Percentiles rank a stretch among this genome's conserved stretches.
Evolutionary conservation across 495 filamentous ascomycete genomes (phyloP).

Genomic region (Chaetomidium leptoderma): DNA sequence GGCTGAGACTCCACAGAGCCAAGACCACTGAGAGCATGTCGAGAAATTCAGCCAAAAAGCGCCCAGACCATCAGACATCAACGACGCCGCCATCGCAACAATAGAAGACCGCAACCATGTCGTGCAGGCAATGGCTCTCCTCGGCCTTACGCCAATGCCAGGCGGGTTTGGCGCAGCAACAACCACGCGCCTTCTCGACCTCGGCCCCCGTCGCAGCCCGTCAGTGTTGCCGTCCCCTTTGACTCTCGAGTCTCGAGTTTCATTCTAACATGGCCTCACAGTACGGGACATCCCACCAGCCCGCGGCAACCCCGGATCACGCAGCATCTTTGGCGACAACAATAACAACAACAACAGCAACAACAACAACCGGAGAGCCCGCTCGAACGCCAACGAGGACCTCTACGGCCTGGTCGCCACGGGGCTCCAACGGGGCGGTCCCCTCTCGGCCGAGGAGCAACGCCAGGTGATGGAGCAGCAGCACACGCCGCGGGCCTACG

Average conservation of each 20-base stretch:
- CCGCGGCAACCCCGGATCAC: too few relatives aligned
- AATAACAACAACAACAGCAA: constrained; percentile 23
- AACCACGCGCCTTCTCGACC: constrained; percentile 18
- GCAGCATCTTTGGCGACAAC: constrained; percentile 16
- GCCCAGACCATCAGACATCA: neutral
- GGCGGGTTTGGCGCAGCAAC: constrained; percentile 3
- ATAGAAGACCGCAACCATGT: constrained; percentile 12
- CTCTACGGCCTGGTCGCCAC: neutral
- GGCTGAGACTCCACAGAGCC: neutral
- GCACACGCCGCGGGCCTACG: neutral
- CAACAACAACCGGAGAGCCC: constrained; percentile 10
- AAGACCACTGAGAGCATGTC: neutral
- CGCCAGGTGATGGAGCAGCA: constrained; percentile 9
- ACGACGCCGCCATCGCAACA: too few relatives aligned
- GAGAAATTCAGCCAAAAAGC: constrained; percentile 9
- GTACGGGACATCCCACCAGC: constrained; percentile 10
- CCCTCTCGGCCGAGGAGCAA: constrained; percentile 2
- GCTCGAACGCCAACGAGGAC: constrained; percentile 1
- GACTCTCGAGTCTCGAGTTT: too few relatives aligned
- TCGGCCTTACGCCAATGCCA: constrained; percentile 16
- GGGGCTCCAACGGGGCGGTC: constrained; percentile 2
- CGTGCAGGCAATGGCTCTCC: constrained; percentile 17
- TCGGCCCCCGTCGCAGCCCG: constrained; percentile 10
- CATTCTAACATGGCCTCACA: too few relatives aligned
- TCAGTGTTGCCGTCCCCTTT: too few relatives aligned